A percentile compares a stretch with the other conserved stretches of the same genome.
phyloP scores from a whole-genome alignment of 2,329 filamentous ascomycete species.

The Arthroderma sp. region DNA sequence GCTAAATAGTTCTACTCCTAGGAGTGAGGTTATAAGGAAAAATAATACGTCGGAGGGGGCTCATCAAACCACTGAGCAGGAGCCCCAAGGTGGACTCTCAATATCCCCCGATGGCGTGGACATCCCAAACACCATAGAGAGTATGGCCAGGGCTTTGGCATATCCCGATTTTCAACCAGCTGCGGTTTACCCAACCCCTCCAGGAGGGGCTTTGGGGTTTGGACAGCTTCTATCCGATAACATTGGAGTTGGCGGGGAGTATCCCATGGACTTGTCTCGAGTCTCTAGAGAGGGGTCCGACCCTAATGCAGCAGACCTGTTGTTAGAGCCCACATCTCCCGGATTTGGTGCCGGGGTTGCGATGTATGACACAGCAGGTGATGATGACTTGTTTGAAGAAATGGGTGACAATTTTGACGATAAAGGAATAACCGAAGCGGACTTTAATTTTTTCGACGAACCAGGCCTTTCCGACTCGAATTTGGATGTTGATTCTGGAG shows the following conservation, averaged over 20 bases:
- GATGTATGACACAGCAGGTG: slow-evolving; percentile 32
- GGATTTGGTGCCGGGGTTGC: slow-evolving; percentile 27
- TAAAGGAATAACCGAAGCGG: slow-evolving; percentile 48
- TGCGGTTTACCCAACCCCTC: slow-evolving; percentile 44
- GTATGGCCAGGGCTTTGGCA: slow-evolving; percentile 28
- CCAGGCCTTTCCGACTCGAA: slow-evolving; percentile 28
- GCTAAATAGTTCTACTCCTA: slow-evolving; percentile 22
- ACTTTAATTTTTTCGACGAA: slow-evolving; percentile 55
- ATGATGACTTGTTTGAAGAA: slow-evolving; percentile 49
- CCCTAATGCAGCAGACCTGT: neutral
- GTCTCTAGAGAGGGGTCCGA: slow-evolving; percentile 7
- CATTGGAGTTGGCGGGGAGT: neutral
- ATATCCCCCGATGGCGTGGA: slow-evolving; percentile 12
- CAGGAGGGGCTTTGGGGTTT: slow-evolving; percentile 20
- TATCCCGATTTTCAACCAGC: slow-evolving; percentile 33
- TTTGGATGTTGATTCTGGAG: slow-evolving; percentile 8
- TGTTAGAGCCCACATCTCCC: slow-evolving; percentile 19
- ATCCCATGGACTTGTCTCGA: slow-evolving; percentile 10
- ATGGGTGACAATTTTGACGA: slow-evolving; percentile 43
- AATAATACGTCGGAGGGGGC: neutral
- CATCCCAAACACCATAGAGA: slow-evolving; percentile 24
- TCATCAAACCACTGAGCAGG: neutral
- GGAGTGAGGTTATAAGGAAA: slow-evolving; percentile 7
- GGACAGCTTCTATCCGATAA: slow-evolving; percentile 6
- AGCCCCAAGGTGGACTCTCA: neutral